Base-by-base conservation (phyloP, 768 basidiomycete species). In the Steccherinum ochraceum region DNA sequence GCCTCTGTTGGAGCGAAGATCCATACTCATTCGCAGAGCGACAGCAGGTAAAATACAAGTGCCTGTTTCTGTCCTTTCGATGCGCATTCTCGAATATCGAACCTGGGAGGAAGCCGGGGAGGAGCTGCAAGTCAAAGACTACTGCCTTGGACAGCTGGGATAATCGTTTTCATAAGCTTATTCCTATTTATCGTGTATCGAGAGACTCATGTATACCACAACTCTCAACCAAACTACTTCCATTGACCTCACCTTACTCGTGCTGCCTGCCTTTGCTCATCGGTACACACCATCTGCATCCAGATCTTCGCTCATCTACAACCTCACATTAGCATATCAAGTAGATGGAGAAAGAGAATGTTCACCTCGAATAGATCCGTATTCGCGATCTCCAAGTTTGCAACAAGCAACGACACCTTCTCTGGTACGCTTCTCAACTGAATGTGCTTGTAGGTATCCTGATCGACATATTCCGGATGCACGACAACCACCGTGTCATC, bases 1-100 rank as follows among this genome's bases (percentile, higher is more conserved):
- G 43, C 45, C 42, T 2, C 20, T 61, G 24, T 24, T 56, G 21
- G 23, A 35, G 16, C 16, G 30, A 16, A 7, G 30, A 35, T 35
- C 30, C 16, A 35, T 7, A 7, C 16, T 35, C 16, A 16, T 35
- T 16, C 7, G 30, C 16, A 7, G 16, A 35, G 30, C 16, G 30
- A 16, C 16, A n/a, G 30, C 30, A 7, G 30, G 30, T 35, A 16
- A 35, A 35, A n/a, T n/a, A n/a, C n/a, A n/a, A n/a, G n/a, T n/a
- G 30, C 30, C 30, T 35, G 30, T 35, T 35, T 35, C 7, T 7
- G 30, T 35, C 30, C 30, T 35, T 16, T 7, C 7, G 7, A 35
- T 35, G 30, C 30, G 30, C 7, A 16, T 35, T 16, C 16, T 35
- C 7, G 30, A 35, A 35, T 16, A 35, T 35, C 30, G 16, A 16